Evolutionary conservation across 2,329 filamentous ascomycete species (phyloP).

Genomic region (Diaporthe australafricana): DNA sequence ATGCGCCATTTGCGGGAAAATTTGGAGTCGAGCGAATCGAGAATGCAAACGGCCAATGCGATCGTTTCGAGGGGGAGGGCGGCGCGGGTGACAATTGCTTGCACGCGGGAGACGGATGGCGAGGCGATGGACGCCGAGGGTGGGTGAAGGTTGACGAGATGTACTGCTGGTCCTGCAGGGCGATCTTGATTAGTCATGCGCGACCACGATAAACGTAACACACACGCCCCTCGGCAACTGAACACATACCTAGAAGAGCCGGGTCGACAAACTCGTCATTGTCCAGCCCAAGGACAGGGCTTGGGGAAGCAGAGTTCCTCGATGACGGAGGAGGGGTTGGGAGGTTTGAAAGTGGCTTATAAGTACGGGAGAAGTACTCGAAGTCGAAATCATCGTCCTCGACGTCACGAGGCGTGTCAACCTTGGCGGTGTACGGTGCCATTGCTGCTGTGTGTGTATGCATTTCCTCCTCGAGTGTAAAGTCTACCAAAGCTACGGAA

Average conservation of each 20-base stretch:
- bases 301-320: constrained; percentile 56
- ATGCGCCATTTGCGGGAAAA: constrained; percentile 74
- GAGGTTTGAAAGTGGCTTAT: constrained; percentile 75
- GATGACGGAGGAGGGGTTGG: constrained; percentile 74
- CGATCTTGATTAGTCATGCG: constrained; percentile 36
- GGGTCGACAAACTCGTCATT: constrained; percentile 58
- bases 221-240: constrained; percentile 43
- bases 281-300: constrained; percentile 55
- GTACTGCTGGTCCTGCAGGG: constrained; percentile 69
- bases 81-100: constrained; percentile 69
- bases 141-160: constrained; percentile 75
- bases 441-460: constrained; percentile 34
- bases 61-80: constrained; percentile 70
- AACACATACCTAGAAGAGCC: constrained; percentile 53
- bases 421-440: constrained; percentile 33
- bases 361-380: constrained; percentile 68
- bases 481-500: constrained; percentile 38
- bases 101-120: constrained; percentile 69
- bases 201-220: constrained; percentile 39
- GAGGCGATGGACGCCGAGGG: constrained; percentile 69
- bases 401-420: constrained; percentile 34
- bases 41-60: constrained; percentile 73
- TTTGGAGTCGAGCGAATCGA: constrained; percentile 72
- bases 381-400: constrained; percentile 63
- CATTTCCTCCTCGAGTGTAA: constrained; percentile 17